Conservation (phyloP, 2,329 filamentous ascomycete species). For the Rhynchosporium secalis region DNA sequence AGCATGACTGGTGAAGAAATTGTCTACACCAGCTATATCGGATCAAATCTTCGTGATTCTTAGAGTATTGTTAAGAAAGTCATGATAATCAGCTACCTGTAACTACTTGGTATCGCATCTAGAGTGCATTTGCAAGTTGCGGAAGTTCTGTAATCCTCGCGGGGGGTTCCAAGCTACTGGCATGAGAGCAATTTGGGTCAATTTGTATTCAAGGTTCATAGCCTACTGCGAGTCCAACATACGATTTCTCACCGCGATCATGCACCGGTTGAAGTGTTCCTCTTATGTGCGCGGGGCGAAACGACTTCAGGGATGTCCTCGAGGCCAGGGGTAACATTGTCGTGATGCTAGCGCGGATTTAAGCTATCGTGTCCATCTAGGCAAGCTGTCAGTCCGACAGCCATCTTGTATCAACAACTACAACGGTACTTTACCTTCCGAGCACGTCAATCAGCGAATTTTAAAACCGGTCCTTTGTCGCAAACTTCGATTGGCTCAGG, state of each 20-base stretch:
- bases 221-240: no score
- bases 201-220: no score
- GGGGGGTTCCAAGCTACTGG: no score
- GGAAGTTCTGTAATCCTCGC: no score
- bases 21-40: no score
- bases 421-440: background rate
- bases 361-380: background rate
- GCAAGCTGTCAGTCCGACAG: constrained; percentile 1
- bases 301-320: background rate
- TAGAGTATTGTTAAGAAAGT: no score
- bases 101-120: background rate
- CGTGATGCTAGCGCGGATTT: constrained; percentile 1
- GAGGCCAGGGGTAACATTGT: background rate
- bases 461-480: background rate
- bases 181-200: no score
- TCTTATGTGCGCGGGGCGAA: background rate
- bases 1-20: no score
- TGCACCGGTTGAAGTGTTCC: background rate
- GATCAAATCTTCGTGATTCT: no score
- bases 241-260: no score
- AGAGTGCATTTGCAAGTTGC: background rate
- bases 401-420: background rate
- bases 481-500: background rate
- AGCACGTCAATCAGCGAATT: background rate
- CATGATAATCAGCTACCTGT: no score